A percentile compares a stretch with the other conserved stretches of the same genome.
These are phyloP conservation scores for Sanghuangporus baumii DNA, from an alignment of 1,284 basidiomycete genomes.

Conservation along the genomic window DNA sequence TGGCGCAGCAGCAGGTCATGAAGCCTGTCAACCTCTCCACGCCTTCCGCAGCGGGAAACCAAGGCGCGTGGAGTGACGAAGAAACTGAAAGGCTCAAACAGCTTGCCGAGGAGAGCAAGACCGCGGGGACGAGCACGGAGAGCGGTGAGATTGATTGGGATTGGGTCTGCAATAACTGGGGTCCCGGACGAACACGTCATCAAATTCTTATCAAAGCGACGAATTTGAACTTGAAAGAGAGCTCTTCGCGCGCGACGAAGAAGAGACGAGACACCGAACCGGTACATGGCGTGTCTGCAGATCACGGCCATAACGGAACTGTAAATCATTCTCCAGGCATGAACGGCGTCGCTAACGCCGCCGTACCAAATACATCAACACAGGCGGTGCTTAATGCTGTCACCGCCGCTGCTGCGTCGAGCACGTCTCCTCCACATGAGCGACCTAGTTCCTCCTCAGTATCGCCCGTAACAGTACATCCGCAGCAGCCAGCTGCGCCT, in stretches of 20 bases:
- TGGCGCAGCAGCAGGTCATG: constrained; percentile 19
- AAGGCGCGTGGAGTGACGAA: constrained; percentile 71
- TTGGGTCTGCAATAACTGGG: constrained; percentile 66
- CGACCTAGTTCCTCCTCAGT: constrained; percentile 10
- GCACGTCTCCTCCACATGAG: constrained; percentile 9
- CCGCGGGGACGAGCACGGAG: constrained; percentile 28
- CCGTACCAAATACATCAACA: constrained; percentile 1
- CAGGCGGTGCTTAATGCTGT: constrained; percentile 15
- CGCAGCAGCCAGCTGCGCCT: constrained; percentile 3
- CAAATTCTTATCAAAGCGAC: constrained; percentile 77
- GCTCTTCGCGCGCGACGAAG: constrained; percentile 37
- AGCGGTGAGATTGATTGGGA: constrained; percentile 70
- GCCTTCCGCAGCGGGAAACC: constrained; percentile 33
- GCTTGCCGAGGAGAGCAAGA: constrained; percentile 58
- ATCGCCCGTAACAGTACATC: constrained; percentile 10
- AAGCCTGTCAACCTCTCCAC: constrained; percentile 20
- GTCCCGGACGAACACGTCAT: constrained; percentile 65
- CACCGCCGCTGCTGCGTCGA: constrained; percentile 9
- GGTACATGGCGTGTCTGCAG: not conserved
- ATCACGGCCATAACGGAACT: not conserved
- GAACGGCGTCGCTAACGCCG: not conserved
- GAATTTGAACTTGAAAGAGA: constrained; percentile 66
- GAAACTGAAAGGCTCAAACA: constrained; percentile 62
- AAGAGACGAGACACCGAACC: constrained; percentile 13
- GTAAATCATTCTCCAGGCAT: not conserved